Evolutionary conservation across 805 yeast species (phyloP), one percentile per base, ranked within the genome.

Genomic region (Pichia cabralensis): DNA sequence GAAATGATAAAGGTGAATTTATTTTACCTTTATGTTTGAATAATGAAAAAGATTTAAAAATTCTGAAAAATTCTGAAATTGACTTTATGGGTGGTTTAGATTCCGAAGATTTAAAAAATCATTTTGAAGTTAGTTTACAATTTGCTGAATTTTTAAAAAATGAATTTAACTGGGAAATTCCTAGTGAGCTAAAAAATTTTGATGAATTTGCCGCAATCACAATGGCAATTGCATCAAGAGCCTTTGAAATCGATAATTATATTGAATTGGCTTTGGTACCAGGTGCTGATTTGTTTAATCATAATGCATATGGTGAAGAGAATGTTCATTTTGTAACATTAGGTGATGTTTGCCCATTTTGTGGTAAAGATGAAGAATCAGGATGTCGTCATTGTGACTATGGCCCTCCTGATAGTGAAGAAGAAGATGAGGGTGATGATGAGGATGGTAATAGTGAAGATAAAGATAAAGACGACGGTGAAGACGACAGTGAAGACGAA

Each of bases 221-320:
- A 6, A 71, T 68, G 47, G 69, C 78, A 0, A 66, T 84, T 12
- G 74, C 88, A 0, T 74, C 92, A 1, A 66, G 96, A 41, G 86
- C 88, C 1, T 88, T 89, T 53, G 76, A 75, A 26, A 72, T 88
- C 20, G 97, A 89, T 54, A 65, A 65, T 32, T 86, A 56, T 50
- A 84, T 80, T 46, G 81, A 76, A 22, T 64, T 78, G 21, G 84
- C 82, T 0, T 60, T 89, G 32, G 95, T 88, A 17, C 96, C 96
- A 0, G 83, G 86, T 12, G 96, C 96, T 0, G 95, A 88, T 56
- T 60, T 89, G 23, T 84, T 86, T 58, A 88, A 88, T 45, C 96
- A 86, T 50, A 52, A 60, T 27, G 53, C 65, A 6, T 66, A 58
- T 11, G 74, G 55, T 2, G 48, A 58, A 6, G 86, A 82, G 41